Evolutionary conservation across 2,329 filamentous ascomycete genomes (phyloP).

Genomic region (Fonsecaea multimorphosa): DNA sequence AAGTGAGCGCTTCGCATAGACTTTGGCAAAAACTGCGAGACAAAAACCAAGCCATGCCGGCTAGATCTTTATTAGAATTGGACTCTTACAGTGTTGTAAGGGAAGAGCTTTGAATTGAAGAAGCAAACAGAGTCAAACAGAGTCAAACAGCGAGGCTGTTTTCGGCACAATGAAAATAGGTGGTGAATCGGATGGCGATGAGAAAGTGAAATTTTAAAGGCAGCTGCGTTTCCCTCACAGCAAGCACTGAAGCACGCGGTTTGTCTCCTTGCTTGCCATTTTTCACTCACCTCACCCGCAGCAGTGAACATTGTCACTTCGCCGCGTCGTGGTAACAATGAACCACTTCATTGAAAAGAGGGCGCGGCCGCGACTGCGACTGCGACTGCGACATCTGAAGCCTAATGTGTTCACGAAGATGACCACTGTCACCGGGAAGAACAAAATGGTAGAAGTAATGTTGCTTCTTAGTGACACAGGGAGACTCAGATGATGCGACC

Average conservation of each 20-base stretch:
- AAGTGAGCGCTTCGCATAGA: neutral
- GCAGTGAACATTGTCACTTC: neutral
- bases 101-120: neutral
- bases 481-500: neutral
- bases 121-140: neutral
- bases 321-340: neutral
- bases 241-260: neutral
- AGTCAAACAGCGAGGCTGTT: neutral
- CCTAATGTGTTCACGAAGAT: neutral
- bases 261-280: neutral
- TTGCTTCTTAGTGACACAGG: neutral
- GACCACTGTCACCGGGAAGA: neutral
- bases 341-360: neutral
- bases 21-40: slow-evolving; percentile 4
- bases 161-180: neutral
- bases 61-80: neutral
- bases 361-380: neutral
- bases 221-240: neutral
- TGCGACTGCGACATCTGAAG: neutral
- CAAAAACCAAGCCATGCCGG: neutral
- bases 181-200: neutral
- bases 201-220: neutral
- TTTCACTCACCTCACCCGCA: neutral
- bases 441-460: neutral
- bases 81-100: neutral